phyloP scores from a whole-genome alignment of 208 protist genomes.

The Leishmania arabica region DNA sequence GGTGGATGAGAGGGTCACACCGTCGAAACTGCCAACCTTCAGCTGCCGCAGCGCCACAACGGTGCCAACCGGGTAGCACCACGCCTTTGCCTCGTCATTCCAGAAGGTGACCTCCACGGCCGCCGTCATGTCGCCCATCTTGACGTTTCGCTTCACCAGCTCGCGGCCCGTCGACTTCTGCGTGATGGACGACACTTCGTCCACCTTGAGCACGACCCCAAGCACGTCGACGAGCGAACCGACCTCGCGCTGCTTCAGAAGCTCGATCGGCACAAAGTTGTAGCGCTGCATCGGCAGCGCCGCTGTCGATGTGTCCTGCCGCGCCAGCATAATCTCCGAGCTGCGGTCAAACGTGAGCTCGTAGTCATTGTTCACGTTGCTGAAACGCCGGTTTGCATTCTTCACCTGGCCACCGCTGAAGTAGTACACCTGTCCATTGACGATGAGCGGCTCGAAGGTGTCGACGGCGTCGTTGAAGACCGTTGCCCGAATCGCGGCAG shows the following conservation, averaged over 20 bases:
- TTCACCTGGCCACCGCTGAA: slow-evolving; percentile 93
- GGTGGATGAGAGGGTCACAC: slow-evolving; percentile 82
- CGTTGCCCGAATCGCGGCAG: slow-evolving; percentile 87
- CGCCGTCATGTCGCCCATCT: slow-evolving; percentile 78
- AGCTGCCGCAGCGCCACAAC: slow-evolving; percentile 86
- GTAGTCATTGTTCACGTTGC: slow-evolving; percentile 94
- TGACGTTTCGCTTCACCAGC: slow-evolving; percentile 82
- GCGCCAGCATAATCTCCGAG: slow-evolving; percentile 75
- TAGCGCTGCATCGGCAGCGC: slow-evolving; percentile 80
- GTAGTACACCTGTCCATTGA: slow-evolving; percentile 91
- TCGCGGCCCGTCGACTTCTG: slow-evolving; percentile 84
- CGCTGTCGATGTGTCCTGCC: slow-evolving; percentile 48
- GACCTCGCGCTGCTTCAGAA: slow-evolving; percentile 89
- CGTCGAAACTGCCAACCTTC: slow-evolving; percentile 86
- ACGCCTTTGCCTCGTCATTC: slow-evolving; percentile 86
- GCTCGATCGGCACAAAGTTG: slow-evolving; percentile 88
- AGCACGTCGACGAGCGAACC: slow-evolving; percentile 87
- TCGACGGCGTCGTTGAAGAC: slow-evolving; percentile 94
- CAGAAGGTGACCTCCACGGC: slow-evolving; percentile 89
- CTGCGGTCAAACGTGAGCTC: slow-evolving; percentile 89
- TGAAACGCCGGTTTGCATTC: slow-evolving; percentile 91
- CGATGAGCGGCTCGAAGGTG: slow-evolving; percentile 83
- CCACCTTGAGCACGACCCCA: slow-evolving; percentile 76
- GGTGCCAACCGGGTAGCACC: slow-evolving; percentile 59
- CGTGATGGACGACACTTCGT: slow-evolving; percentile 70